Percentiles rank a stretch among this genome's conserved stretches.
phyloP scores from a whole-genome alignment of 768 basidiomycete species.

The Termitomyces sp. region DNA sequence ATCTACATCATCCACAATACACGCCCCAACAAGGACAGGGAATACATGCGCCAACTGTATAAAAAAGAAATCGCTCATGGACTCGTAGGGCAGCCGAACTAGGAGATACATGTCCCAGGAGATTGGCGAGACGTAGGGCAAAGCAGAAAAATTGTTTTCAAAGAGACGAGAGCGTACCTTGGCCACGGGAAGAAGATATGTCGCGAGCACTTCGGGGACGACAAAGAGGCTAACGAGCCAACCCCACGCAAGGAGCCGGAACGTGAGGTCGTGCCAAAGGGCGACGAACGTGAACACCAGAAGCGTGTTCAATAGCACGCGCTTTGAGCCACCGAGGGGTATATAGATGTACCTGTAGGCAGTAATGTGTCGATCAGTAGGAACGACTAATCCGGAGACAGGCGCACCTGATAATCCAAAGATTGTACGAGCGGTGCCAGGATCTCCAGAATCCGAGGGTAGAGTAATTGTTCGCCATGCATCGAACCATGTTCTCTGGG shows the following conservation, averaged over 20 bases:
- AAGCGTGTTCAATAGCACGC: conserved; percentile 56
- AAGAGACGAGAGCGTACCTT: conserved; percentile 41
- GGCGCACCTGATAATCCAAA: conserved; percentile 84
- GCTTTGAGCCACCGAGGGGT: conserved; percentile 75
- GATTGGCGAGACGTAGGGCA: neutral
- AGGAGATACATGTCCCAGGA: neutral
- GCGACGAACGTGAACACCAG: conserved; percentile 96
- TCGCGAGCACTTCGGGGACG: conserved; percentile 73
- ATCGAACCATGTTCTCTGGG: conserved; percentile 99
- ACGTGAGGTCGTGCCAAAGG: conserved; percentile 93
- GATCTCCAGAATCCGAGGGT: conserved; percentile 90
- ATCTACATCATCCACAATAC: neutral
- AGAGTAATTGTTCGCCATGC: conserved; percentile 97
- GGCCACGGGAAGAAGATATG: conserved; percentile 53
- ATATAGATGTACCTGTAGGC: conserved; percentile 84
- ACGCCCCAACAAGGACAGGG: neutral
- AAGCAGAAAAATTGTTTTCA: neutral
- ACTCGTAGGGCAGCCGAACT: neutral
- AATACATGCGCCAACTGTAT: neutral
- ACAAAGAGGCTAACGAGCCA: conserved; percentile 94
- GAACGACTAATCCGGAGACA: neutral
- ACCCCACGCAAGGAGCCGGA: conserved; percentile 89
- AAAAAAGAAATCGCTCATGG: neutral
- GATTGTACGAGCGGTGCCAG: conserved; percentile 96
- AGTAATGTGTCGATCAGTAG: neutral